A percentile compares a stretch with the other conserved stretches of the same genome.
Conservation (phyloP, 2,329 filamentous ascomycete species). For the Teratosphaeria viscida region DNA sequence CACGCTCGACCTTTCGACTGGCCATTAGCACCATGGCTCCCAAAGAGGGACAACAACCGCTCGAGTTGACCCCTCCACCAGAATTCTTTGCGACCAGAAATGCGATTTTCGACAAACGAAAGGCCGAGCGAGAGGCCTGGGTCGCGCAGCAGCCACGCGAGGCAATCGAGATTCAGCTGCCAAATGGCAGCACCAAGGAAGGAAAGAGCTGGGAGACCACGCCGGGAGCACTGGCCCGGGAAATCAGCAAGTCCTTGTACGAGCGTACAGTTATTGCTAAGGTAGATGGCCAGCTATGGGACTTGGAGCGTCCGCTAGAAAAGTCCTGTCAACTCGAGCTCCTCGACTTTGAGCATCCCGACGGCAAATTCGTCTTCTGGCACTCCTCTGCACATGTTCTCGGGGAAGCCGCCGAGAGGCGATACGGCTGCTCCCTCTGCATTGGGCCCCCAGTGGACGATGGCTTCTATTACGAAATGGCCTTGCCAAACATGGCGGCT, state of each 20-base stretch:
- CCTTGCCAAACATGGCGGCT: slow-evolving; percentile 57
- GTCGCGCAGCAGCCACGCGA: slow-evolving; percentile 59
- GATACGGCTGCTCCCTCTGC: slow-evolving; percentile 84
- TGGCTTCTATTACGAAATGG: slow-evolving; percentile 98
- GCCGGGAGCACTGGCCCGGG: slow-evolving; percentile 64
- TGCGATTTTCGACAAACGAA: slow-evolving; percentile 77
- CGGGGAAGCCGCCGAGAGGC: slow-evolving; percentile 84
- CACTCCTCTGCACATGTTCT: slow-evolving; percentile 91
- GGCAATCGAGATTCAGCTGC: slow-evolving; percentile 62
- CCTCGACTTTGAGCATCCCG: slow-evolving; percentile 63
- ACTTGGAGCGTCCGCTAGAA: slow-evolving; percentile 83
- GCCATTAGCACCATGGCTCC: slow-evolving; percentile 15
- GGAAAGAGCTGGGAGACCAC: slow-evolving; percentile 90
- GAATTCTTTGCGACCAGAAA: slow-evolving; percentile 76
- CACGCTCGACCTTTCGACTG: not conserved
- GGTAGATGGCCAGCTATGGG: slow-evolving; percentile 82
- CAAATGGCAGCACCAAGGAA: slow-evolving; percentile 57
- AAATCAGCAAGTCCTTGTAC: slow-evolving; percentile 73
- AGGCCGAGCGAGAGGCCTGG: slow-evolving; percentile 72
- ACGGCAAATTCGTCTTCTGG: slow-evolving; percentile 95
- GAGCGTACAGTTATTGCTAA: slow-evolving; percentile 80
- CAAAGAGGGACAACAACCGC: slow-evolving; percentile 28
- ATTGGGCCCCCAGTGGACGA: slow-evolving; percentile 86
- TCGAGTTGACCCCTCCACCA: slow-evolving; percentile 46
- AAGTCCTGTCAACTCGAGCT: slow-evolving; percentile 76